Evolutionary conservation across 805 yeast species (phyloP).

Genomic region (Candida hungchunana): DNA sequence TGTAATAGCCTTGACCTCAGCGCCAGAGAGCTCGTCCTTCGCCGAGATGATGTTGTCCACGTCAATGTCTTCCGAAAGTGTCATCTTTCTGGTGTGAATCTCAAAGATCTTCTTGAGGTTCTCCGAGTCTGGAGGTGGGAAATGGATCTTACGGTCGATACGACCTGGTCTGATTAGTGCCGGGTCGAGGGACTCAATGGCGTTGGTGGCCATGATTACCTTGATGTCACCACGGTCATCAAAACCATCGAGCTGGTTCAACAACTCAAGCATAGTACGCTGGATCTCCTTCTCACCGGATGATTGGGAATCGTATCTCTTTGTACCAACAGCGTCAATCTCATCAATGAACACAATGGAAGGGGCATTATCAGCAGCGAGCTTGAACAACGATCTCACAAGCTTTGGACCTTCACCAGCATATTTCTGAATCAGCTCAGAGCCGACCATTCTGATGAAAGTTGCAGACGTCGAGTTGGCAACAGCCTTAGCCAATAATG

Average conservation of each 20-base stretch:
- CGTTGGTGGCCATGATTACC: constrained; percentile 97
- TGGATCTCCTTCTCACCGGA: constrained; percentile 98
- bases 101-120: constrained; percentile 90
- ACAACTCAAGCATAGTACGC: constrained; percentile 93
- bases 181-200: constrained; percentile 90
- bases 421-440: constrained; percentile 94
- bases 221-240: constrained; percentile 97
- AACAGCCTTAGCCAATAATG: constrained; percentile 93
- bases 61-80: constrained; percentile 79
- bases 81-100: constrained; percentile 93
- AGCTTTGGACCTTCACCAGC: constrained; percentile 97
- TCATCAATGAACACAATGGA: constrained; percentile 98
- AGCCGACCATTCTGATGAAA: constrained; percentile 92
- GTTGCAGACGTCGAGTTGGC: constrained; percentile 98
- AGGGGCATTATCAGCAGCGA: constrained; percentile 96
- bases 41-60: constrained; percentile 83
- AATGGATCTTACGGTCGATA: constrained; percentile 91
- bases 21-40: constrained; percentile 94
- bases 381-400: constrained; percentile 90
- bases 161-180: constrained; percentile 96
- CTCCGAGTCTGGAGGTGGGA: constrained; percentile 91
- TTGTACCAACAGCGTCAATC: constrained; percentile 98
- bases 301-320: constrained; percentile 81
- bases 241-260: constrained; percentile 94
- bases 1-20: constrained; percentile 95